A percentile compares a stretch with the other conserved stretches of the same genome.
Conservation (phyloP, 805 yeast species). For the Metschnikowia sp. region DNA sequence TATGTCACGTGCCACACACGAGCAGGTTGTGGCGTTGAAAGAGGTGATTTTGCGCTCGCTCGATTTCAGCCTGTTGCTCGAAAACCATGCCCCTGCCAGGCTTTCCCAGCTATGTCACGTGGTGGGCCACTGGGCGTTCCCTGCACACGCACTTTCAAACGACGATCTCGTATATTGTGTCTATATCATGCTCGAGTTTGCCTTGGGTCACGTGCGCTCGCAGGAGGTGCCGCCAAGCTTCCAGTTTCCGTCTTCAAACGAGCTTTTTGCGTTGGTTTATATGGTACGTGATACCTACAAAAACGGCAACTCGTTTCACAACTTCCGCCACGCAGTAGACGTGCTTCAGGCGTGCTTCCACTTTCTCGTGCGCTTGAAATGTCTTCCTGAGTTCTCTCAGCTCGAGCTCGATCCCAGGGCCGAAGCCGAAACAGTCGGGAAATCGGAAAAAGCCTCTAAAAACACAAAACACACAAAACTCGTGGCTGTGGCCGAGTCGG, state of each 20-base stretch:
- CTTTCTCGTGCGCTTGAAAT: slow-evolving; percentile 45
- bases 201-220: slow-evolving; percentile 27
- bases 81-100: slow-evolving; percentile 22
- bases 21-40: slow-evolving; percentile 23
- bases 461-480: slow-evolving; percentile 4
- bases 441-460: not conserved
- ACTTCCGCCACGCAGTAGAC: slow-evolving; percentile 93
- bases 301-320: slow-evolving; percentile 87
- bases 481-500: slow-evolving; percentile 4
- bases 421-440: too few species aligned
- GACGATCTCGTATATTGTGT: slow-evolving; percentile 68
- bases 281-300: slow-evolving; percentile 76
- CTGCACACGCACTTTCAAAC: slow-evolving; percentile 59
- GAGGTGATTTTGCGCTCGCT: slow-evolving; percentile 26
- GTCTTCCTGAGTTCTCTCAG: slow-evolving; percentile 38
- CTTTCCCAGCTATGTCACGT: slow-evolving; percentile 34
- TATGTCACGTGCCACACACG: slow-evolving; percentile 22
- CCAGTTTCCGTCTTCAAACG: slow-evolving; percentile 30
- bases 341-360: slow-evolving; percentile 87
- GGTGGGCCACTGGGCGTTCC: slow-evolving; percentile 64
- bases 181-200: slow-evolving; percentile 48
- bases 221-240: slow-evolving; percentile 5
- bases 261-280: slow-evolving; percentile 57
- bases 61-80: slow-evolving; percentile 29
- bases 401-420: slow-evolving; percentile 30